A percentile compares a stretch with the other conserved stretches of the same genome.
Conservation (phyloP, 257 asterid species). For the Echites panduratus region DNA sequence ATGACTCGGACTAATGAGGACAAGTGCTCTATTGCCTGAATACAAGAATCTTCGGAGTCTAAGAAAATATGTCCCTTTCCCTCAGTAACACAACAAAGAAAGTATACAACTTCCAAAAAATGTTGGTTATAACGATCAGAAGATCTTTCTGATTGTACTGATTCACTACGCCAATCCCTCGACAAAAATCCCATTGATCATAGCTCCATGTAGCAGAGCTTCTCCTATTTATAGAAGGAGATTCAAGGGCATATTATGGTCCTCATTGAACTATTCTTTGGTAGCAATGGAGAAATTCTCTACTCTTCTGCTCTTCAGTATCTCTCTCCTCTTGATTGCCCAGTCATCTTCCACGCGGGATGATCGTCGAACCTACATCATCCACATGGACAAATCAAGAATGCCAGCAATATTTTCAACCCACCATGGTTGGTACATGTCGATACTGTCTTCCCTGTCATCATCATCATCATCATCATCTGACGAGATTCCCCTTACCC, state of each 20-base stretch:
- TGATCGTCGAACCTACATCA: slow-evolving; percentile 32
- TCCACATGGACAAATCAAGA: slow-evolving; percentile 55
- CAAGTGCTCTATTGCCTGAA: background rate
- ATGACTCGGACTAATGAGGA: background rate
- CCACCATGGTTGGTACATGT: slow-evolving; percentile 52
- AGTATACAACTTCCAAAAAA: background rate
- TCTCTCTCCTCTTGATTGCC: background rate
- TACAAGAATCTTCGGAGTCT: background rate
- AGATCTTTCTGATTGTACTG: background rate
- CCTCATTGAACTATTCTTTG: background rate
- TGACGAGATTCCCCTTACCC: slow-evolving; percentile 23
- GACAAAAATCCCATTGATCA: background rate
- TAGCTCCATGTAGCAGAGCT: background rate
- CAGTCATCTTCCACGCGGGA: background rate
- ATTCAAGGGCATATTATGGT: background rate
- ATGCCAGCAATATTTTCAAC: slow-evolving; percentile 60
- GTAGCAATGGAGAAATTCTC: slow-evolving; percentile 5
- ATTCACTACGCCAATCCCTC: background rate
- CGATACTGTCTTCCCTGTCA: slow-evolving; percentile 37
- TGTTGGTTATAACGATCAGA: background rate
- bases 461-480: slow-evolving; percentile 29
- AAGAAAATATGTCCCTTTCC: background rate
- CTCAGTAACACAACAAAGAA: background rate
- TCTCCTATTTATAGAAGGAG: background rate
- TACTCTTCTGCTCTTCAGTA: slow-evolving; percentile 1